Evolutionary conservation across 805 yeast genomes (phyloP), one percentile per base, ranked within the genome.

Genomic region (Lipomyces sp.): DNA sequence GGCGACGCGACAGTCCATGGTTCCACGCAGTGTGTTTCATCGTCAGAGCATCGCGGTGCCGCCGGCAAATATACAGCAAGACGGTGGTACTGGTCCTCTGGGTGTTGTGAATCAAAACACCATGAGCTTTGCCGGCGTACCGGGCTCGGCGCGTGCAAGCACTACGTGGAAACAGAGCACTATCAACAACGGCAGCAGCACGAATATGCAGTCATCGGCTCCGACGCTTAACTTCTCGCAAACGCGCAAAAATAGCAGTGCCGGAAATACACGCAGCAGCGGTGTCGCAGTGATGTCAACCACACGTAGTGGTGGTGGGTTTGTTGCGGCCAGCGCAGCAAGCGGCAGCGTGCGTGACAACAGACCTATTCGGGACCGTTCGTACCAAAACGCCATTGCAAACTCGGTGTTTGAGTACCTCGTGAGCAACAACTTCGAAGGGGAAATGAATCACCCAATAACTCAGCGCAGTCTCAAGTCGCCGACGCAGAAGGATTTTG

Each of bases 401-500:
- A 78, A 86, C 51, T 85, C 84, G 44, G 75, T 88, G 16, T 77
- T 75, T 62, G 83, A 81, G 26, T 90, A 79, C 65, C 69, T 89
- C 45, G 69, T 74, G 3, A 69, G 72, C 8, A 79, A 83, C 65
- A 78, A 79, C 63, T 89, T 86, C 66, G 95, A 86, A 62, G 70
- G 79, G 32, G 91, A 84, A 51, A 82, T 81, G 74, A 82, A 81
- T 59, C 86, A 83, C 57, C 78, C 86, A 2, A 67, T 89, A 19
- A 75, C 86, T 2, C 71, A 75, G 8, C 82, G 80, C 63, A 79
- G 87, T 1, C 70, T 89, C 51, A 76, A 72, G 58, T 80, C 75
- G 57, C 96, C 96, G 16, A 88, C 96, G 0, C 96, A 89, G 63
- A 86, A 84, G 63, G 95, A 86, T 59, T 89, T 89, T 66, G 81